Evolutionary conservation across 345 rosid genomes (phyloP), one percentile per base, ranked within the genome.

Genomic region (Sisymbrium irio): DNA sequence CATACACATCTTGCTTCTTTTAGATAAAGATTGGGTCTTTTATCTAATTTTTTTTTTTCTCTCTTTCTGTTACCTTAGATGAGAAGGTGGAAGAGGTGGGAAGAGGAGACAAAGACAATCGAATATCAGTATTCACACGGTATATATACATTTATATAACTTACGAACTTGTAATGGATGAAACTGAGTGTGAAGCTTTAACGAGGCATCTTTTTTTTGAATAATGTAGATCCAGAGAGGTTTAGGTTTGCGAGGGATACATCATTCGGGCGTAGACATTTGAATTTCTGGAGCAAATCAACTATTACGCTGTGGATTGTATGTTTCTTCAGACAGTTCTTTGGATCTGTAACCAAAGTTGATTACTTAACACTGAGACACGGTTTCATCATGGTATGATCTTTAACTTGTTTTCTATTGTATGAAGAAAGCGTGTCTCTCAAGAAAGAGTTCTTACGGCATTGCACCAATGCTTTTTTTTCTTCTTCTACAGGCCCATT

Each of bases 161-260:
- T 73, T 11, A 42, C 18, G 0, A 53, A 36, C 10, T 53, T 53
- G 6, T 9, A 67, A 39, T 0, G 12, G 41, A 72, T 17, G 22
- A 15, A 57, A 58, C 6, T 28, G 37, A 37, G 37, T 67, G 6
- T 30, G 62, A 49, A 58, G 67, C n/a, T 51, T 50, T 0, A 67
- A 74, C n/a, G 0, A 28, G 30, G 5, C 9, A 6, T 18, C 19
- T 19, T 57, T 32, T 32, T 30, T 28, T 41, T 3, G 27, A 9
- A 51, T 63, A 13, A 59, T 32, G 59, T 80, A 95, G 99, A 95
- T 79, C 98, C 99, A 0, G 96, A 90, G 69, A 87, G 99, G 78
- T 95, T 95, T 72, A 83, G 98, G 51, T 90, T 95, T 79, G 89
- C 99, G 12, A 90, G 97, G 49, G 99, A 95, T 64, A 95, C 99